Conservation (phyloP, 108 stramenopile species). For the Cyclotella distinguenda region DNA sequence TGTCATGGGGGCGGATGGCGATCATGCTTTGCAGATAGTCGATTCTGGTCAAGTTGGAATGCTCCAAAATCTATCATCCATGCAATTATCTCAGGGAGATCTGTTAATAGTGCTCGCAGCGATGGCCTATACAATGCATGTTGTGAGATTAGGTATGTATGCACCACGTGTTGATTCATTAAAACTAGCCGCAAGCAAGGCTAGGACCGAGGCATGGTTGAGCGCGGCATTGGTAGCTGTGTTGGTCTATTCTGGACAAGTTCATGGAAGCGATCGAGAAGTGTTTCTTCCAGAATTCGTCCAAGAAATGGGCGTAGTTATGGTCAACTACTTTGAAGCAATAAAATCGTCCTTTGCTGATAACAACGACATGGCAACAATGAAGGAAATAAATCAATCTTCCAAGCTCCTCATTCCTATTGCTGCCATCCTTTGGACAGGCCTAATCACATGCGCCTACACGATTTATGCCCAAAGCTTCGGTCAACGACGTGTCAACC, state of each 20-base stretch:
- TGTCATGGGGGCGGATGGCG: slow-evolving; percentile 71
- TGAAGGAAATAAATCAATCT: not conserved
- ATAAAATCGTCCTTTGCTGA: slow-evolving; percentile 7
- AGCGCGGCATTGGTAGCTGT: slow-evolving; percentile 42
- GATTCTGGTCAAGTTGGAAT: not conserved
- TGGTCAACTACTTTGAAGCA: slow-evolving; percentile 49
- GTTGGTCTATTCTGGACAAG: slow-evolving; percentile 10
- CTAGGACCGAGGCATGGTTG: slow-evolving; percentile 61
- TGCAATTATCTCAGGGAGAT: slow-evolving; percentile 63
- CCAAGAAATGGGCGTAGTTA: slow-evolving; percentile 46
- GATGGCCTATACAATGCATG: slow-evolving; percentile 77
- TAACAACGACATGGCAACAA: slow-evolving; percentile 11
- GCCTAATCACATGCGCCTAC: slow-evolving; percentile 77
- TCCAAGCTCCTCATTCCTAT: slow-evolving; percentile 47
- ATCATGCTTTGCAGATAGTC: not conserved
- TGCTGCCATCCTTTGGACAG: slow-evolving; percentile 75
- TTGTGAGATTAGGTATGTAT: slow-evolving; percentile 74
- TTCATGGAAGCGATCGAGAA: not conserved
- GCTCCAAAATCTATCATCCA: slow-evolving; percentile 3
- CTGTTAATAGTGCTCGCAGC: slow-evolving; percentile 69
- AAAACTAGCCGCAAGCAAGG: slow-evolving; percentile 74
- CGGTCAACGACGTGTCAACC: slow-evolving; percentile 71
- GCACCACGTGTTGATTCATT: slow-evolving; percentile 64
- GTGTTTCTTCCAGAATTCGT: slow-evolving; percentile 28
- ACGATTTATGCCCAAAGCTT: slow-evolving; percentile 85